Percentiles rank a stretch among this genome's conserved stretches.
phyloP scores from a whole-genome alignment of 2,329 filamentous ascomycete species.

The Fusarium anthophilum region DNA sequence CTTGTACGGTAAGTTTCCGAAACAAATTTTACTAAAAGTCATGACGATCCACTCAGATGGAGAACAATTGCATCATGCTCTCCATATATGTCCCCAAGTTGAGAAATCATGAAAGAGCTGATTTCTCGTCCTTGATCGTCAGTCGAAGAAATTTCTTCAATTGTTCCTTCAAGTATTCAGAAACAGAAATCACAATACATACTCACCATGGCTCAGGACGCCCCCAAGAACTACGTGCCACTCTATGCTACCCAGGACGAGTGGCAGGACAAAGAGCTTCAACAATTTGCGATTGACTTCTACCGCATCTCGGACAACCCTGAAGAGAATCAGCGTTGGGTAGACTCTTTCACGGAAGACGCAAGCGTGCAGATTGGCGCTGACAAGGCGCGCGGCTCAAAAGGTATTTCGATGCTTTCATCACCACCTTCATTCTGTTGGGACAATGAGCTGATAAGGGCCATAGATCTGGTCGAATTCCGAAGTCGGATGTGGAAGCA shows the following conservation, averaged over 20 bases:
- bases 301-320: slow-evolving; percentile 55
- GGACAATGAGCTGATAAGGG: slow-evolving; percentile 3
- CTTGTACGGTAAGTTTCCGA: slow-evolving; percentile 16
- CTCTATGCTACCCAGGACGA: slow-evolving; percentile 45
- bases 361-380: slow-evolving; percentile 56
- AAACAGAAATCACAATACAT: neutral
- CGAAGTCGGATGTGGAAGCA: slow-evolving; percentile 56
- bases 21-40: slow-evolving; percentile 24
- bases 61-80: slow-evolving; percentile 33
- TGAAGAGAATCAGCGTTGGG: slow-evolving; percentile 55
- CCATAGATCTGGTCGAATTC: slow-evolving; percentile 52
- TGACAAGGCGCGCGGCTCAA: slow-evolving; percentile 48
- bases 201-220: slow-evolving; percentile 26
- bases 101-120: slow-evolving; percentile 12
- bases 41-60: slow-evolving; percentile 24
- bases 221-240: slow-evolving; percentile 45
- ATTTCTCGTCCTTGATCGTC: neutral
- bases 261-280: slow-evolving; percentile 46
- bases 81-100: slow-evolving; percentile 17
- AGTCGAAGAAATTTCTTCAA: neutral
- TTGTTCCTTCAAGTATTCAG: neutral
- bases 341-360: slow-evolving; percentile 52
- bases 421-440: neutral
- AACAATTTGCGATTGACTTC: slow-evolving; percentile 55
- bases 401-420: slow-evolving; percentile 41